These are phyloP conservation scores for Geotrichum carabidarum DNA, from an alignment of 1,139 yeast species.

Conservation along the genomic window DNA sequence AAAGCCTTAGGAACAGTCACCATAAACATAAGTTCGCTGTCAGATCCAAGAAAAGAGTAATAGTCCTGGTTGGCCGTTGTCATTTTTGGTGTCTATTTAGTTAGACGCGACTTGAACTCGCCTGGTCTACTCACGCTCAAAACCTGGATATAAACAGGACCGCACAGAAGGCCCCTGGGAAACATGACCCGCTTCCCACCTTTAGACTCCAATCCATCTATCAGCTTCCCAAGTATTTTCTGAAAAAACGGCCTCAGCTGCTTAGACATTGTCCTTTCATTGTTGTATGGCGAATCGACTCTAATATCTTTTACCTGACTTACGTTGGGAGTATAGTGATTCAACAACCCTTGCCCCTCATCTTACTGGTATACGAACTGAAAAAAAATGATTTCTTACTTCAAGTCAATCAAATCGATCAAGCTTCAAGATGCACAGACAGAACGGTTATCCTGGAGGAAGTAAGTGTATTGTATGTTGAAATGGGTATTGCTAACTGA, in stretches of 20 bases:
- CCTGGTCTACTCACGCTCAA: constrained; percentile 8
- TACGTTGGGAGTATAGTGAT: background rate
- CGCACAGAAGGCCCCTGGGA: constrained; percentile 1
- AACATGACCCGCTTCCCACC: background rate
- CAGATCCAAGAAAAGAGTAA: constrained; percentile 14
- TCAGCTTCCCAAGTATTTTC: background rate
- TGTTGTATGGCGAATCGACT: background rate
- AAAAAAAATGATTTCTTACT: background rate
- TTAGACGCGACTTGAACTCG: background rate
- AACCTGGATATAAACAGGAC: constrained; percentile 12
- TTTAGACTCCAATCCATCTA: background rate
- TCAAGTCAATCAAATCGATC: background rate
- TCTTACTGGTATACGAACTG: background rate
- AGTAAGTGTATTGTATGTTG: background rate
- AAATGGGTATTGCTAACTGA: background rate
- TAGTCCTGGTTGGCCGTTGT: constrained; percentile 6
- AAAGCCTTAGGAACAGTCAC: constrained; percentile 1
- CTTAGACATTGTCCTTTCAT: constrained; percentile 7
- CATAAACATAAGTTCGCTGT: constrained; percentile 6
- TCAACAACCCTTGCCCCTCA: background rate
- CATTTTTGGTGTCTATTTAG: constrained; percentile 5
- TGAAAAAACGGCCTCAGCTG: constrained; percentile 11
- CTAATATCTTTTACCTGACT: background rate
- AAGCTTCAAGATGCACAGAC: constrained; percentile 8
- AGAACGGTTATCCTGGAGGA: background rate